phyloP scores from a whole-genome alignment of 257 asterid genomes.

The Solanum bulbocastanum region DNA sequence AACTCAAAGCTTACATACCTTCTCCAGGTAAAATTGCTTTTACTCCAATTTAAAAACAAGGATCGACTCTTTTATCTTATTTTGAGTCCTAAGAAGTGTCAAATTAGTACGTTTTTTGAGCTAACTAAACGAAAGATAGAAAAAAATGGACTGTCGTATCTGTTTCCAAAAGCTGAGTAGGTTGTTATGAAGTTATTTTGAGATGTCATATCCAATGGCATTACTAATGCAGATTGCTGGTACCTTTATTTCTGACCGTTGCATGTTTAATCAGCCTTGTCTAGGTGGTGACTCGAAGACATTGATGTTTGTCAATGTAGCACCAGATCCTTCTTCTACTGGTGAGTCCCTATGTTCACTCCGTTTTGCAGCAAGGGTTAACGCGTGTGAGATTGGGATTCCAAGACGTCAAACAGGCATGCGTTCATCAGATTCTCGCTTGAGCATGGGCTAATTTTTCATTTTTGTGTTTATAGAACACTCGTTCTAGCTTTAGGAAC shows the following conservation, averaged over 20 bases:
- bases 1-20: slow-evolving; percentile 96
- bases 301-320: slow-evolving; percentile 78
- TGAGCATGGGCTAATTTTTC: slow-evolving; percentile 66
- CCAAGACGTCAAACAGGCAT: slow-evolving; percentile 88
- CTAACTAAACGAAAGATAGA: neutral
- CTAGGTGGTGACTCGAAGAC: slow-evolving; percentile 97
- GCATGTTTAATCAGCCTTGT: slow-evolving; percentile 60
- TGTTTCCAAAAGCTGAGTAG: neutral
- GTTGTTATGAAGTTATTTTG: neutral
- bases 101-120: neutral
- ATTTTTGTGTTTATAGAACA: slow-evolving; percentile 1
- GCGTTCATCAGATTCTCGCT: slow-evolving; percentile 58
- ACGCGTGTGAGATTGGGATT: slow-evolving; percentile 89
- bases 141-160: neutral
- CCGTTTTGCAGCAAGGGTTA: slow-evolving; percentile 87
- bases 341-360: slow-evolving; percentile 97
- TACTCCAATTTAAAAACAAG: neutral
- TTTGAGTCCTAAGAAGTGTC: neutral
- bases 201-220: neutral
- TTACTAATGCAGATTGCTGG: neutral
- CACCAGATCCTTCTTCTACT: slow-evolving; percentile 72
- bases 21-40: slow-evolving; percentile 63
- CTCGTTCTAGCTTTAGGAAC: slow-evolving; percentile 17
- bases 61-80: neutral
- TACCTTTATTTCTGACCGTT: neutral